Percentiles rank a stretch among this genome's conserved stretches.
phyloP scores from a whole-genome alignment of 768 basidiomycete species.

The Lentinula raphanica region DNA sequence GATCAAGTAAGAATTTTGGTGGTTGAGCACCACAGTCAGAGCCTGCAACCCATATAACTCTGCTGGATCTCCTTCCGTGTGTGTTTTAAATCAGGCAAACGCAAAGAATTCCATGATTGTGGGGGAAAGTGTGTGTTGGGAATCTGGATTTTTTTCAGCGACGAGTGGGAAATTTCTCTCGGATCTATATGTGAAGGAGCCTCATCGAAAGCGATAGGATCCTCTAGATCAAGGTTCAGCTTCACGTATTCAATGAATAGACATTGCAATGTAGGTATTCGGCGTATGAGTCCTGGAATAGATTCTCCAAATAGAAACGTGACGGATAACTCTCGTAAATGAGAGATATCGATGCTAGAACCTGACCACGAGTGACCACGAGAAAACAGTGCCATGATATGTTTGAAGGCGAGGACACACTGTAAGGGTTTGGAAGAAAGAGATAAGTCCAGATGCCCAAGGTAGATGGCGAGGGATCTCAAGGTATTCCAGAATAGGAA shows the following conservation, averaged over 20 bases:
- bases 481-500: background rate
- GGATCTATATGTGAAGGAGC: background rate
- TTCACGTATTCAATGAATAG: background rate
- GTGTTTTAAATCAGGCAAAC: background rate
- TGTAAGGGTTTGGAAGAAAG: background rate
- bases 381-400: background rate
- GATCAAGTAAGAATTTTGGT: background rate
- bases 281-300: background rate
- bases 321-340: background rate
- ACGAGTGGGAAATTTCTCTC: background rate
- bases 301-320: slow-evolving; percentile 1
- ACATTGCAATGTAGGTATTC: background rate
- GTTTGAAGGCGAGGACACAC: background rate
- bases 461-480: background rate
- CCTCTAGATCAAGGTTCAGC: background rate
- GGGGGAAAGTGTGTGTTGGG: background rate
- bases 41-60: background rate
- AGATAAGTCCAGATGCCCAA: background rate
- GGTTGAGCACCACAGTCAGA: background rate
- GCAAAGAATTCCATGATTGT: background rate
- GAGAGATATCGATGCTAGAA: background rate
- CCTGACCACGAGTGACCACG: background rate
- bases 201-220: background rate
- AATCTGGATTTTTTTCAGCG: background rate
- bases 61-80: background rate